Percentiles rank a stretch among this genome's conserved stretches.
These are phyloP conservation scores for Neurospora cerealis DNA, from an alignment of 495 filamentous ascomycete genomes.

Conservation along the genomic window DNA sequence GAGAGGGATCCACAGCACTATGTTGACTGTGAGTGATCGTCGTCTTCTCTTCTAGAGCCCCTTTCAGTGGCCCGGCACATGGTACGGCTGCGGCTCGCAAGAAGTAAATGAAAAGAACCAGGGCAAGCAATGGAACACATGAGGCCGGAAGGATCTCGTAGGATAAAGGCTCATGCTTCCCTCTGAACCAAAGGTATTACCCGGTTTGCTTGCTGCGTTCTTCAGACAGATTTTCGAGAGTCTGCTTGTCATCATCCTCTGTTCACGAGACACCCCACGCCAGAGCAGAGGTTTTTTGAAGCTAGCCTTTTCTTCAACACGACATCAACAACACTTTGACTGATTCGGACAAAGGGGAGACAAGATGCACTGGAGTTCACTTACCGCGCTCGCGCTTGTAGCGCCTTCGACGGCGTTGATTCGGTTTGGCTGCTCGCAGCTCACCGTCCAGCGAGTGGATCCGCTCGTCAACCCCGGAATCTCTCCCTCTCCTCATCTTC, in stretches of 20 bases:
- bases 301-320: neutral
- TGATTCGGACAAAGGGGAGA: neutral
- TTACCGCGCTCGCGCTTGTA: constrained; percentile 30
- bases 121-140: neutral
- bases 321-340: neutral
- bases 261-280: neutral
- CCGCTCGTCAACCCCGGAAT: constrained; percentile 30
- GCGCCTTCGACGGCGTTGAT: constrained; percentile 31
- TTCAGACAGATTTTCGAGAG: neutral
- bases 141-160: neutral
- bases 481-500: constrained; percentile 32
- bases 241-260: neutral
- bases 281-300: neutral
- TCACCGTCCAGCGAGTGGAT: constrained; percentile 34
- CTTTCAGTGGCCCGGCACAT: neutral
- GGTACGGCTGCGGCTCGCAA: neutral
- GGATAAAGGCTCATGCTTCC: neutral
- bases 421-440: constrained; percentile 35
- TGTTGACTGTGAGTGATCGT: neutral
- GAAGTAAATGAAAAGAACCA: neutral
- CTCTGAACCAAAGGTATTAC: neutral
- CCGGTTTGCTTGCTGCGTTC: neutral
- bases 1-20: neutral
- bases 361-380: constrained; percentile 29
- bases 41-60: neutral